Evolutionary conservation across 139 green algal species (phyloP).

Genomic region (Chlamydomonas eustigma): DNA sequence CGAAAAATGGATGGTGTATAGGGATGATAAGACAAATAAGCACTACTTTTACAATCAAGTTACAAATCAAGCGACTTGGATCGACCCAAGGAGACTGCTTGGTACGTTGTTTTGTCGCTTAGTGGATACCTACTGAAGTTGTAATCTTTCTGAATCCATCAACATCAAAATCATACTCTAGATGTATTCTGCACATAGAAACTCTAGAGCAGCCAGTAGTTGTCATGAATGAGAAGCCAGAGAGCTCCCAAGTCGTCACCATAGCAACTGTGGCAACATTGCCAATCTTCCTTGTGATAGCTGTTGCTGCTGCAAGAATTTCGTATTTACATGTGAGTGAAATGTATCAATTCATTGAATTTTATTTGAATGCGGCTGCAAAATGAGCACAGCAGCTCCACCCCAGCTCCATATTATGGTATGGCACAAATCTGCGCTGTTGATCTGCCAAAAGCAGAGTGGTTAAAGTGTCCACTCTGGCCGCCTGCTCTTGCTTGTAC

Average conservation of each 20-base stretch:
- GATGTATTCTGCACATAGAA: too few relatives aligned
- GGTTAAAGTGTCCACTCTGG: neutral
- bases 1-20: neutral
- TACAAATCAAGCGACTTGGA: neutral
- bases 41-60: neutral
- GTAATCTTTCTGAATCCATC: too few relatives aligned
- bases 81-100: neutral
- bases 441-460: neutral
- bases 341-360: too few relatives aligned
- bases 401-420: neutral
- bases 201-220: too few relatives aligned
- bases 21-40: neutral
- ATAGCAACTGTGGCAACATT: too few relatives aligned
- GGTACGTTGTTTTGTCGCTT: too few relatives aligned
- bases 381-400: neutral
- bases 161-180: too few relatives aligned
- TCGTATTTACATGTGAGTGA: slow-evolving; percentile 29
- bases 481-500: neutral
- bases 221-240: too few relatives aligned
- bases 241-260: too few relatives aligned
- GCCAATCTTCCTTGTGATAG: slow-evolving; percentile 19
- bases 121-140: too few relatives aligned
- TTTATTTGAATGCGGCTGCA: neutral
- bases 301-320: slow-evolving; percentile 14
- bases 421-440: neutral